Evolutionary conservation across 495 filamentous ascomycete species (phyloP).

Genomic region (Aspergillus wentii): DNA sequence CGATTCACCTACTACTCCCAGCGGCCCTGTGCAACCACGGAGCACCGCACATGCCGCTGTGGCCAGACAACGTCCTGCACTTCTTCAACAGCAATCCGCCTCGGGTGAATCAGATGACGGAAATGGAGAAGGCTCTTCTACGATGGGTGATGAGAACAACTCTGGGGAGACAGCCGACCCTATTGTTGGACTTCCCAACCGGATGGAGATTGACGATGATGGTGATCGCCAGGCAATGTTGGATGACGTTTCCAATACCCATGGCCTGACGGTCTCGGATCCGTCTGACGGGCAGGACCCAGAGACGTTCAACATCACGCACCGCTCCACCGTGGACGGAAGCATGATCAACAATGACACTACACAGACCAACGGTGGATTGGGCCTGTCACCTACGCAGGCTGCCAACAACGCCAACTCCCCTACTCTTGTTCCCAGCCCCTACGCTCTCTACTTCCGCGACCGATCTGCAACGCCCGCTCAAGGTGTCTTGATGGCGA

Average conservation of each 20-base stretch:
- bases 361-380: constrained; percentile 52
- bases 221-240: constrained; percentile 71
- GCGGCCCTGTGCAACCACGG: constrained; percentile 56
- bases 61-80: constrained; percentile 64
- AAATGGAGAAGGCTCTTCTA: constrained; percentile 62
- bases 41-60: constrained; percentile 36
- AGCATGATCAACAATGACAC: constrained; percentile 70
- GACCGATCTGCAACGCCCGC: constrained; percentile 61
- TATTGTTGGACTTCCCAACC: constrained; percentile 71
- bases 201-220: constrained; percentile 76
- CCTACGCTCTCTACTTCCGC: constrained; percentile 69
- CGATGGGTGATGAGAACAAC: constrained; percentile 60
- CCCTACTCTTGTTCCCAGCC: constrained; percentile 62
- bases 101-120: constrained; percentile 85
- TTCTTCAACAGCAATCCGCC: constrained; percentile 81
- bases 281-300: constrained; percentile 78
- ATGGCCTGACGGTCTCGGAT: constrained; percentile 70
- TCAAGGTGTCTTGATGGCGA: constrained; percentile 71
- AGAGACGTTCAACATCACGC: constrained; percentile 95
- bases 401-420: constrained; percentile 66
- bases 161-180: constrained; percentile 62
- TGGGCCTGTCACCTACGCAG: constrained; percentile 74
- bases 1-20: constrained; percentile 87
- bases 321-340: constrained; percentile 78
- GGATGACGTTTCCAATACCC: constrained; percentile 66